phyloP scores from a whole-genome alignment of 768 basidiomycete species.

The Kwoniella dejecticola region DNA sequence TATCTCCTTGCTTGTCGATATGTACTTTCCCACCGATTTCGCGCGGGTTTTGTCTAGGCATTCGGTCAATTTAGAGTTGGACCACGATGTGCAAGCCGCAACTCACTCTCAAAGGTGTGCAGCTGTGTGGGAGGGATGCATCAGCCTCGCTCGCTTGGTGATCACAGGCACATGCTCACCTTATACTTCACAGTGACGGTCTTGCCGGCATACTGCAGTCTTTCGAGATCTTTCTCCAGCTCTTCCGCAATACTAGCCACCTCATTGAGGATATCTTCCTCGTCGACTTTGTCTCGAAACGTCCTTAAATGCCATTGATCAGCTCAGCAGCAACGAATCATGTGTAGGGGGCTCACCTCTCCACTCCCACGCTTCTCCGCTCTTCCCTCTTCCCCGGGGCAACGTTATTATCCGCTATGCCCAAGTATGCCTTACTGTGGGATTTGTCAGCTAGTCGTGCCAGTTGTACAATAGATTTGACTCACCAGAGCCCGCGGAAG shows the following conservation, averaged over 20 bases:
- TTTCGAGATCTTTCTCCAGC: conserved; percentile 75
- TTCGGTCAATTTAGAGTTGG: conserved; percentile 41
- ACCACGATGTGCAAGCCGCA: conserved; percentile 8
- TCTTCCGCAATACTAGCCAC: conserved; percentile 79
- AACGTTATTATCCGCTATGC: conserved; percentile 81
- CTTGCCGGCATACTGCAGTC: conserved; percentile 79
- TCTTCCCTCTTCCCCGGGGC: conserved; percentile 75
- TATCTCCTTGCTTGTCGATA: conserved; percentile 76
- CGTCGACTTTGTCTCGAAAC: conserved; percentile 69
- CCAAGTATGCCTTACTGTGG: conserved; percentile 67
- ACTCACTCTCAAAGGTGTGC: conserved; percentile 78
- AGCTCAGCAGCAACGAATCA: background rate
- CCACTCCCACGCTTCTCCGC: conserved; percentile 87
- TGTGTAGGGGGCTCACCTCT: conserved; percentile 63
- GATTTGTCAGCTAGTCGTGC: background rate
- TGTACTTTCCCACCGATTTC: conserved; percentile 73
- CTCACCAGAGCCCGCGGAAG: conserved; percentile 67
- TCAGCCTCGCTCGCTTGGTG: background rate
- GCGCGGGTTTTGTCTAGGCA: conserved; percentile 66
- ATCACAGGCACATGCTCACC: conserved; percentile 25
- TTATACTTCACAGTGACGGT: conserved; percentile 93
- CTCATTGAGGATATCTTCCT: conserved; percentile 69
- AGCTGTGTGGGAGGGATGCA: conserved; percentile 55
- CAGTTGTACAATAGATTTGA: background rate
- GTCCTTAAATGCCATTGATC: conserved; percentile 61